Conservation (phyloP, 139 green algal genomes). For the Chlamydomonas schloesseri region DNA sequence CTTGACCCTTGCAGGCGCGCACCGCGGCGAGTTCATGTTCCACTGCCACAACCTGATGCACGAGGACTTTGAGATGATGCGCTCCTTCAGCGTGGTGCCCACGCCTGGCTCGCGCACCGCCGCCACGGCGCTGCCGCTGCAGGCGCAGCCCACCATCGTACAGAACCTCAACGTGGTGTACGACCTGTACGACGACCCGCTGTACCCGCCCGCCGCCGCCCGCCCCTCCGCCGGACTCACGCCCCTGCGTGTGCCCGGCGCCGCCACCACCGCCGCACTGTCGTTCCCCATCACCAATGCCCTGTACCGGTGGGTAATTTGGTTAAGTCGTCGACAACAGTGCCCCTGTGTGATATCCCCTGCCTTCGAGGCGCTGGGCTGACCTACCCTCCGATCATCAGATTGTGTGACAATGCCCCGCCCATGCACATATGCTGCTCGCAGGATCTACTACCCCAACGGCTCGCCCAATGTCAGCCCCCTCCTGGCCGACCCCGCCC, state of each 20-base stretch:
- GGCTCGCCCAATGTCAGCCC: neutral
- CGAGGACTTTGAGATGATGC: constrained; percentile 22
- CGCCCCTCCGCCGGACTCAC: neutral
- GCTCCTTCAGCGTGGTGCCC: neutral
- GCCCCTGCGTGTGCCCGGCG: neutral
- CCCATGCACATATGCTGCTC: too few relatives aligned
- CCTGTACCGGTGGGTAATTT: constrained; percentile 7
- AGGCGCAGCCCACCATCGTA: neutral
- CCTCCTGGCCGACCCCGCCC: neutral
- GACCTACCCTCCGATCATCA: too few relatives aligned
- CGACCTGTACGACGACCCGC: constrained; percentile 1
- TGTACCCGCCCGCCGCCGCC: neutral
- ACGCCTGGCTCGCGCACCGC: neutral
- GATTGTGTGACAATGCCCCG: too few relatives aligned
- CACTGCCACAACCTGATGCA: constrained; percentile 36
- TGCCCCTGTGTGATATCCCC: too few relatives aligned
- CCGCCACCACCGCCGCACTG: neutral
- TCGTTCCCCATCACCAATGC: neutral
- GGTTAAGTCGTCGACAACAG: too few relatives aligned
- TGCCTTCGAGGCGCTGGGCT: too few relatives aligned
- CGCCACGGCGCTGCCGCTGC: constrained; percentile 5
- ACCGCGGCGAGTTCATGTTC: constrained; percentile 26
- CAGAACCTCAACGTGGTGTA: neutral
- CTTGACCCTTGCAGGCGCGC: too few relatives aligned
- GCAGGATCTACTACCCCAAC: constrained; percentile 4